Base-by-base conservation (phyloP, 331 rosid species). In the Phaseolus coccineus region DNA sequence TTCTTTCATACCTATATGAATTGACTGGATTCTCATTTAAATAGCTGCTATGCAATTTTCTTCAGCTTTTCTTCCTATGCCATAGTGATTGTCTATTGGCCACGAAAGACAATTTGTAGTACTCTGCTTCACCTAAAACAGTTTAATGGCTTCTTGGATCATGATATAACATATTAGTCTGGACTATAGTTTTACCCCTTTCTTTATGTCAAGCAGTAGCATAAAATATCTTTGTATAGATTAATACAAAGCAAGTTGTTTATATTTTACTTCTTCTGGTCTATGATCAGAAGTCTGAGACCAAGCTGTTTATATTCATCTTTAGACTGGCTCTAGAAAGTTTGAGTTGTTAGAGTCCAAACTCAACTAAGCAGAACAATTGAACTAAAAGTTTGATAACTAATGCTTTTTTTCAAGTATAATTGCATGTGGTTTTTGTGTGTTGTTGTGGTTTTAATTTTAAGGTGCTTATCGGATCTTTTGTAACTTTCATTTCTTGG, bases 261-360 rank as follows among this genome's bases (percentile, higher is more conserved):
- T 39, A 39, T 39, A 39, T 8, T 39, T 39, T 39, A 39, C 44
- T 9, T 39, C 44, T 39, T 39, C 1, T 39, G 10, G 44, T 6
- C 44, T 39, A 39, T 8, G 16, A 61, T 30, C 3, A 6, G 24
- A 22, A 40, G 13, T 55, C 16, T 37, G 28, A 40, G n/a, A 42
- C 11, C 28, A 8, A 22, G 52, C 30, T 71, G 47, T 61, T 63
- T 70, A 71, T 53, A 24, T 44, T 15, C n/a, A 44, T 74, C 71
- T 56, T 48, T 69, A 3, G 68, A 53, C 28, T 42, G 31, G 25
- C 51, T 74, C 76, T 65, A 73, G 67, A 67, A 27, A 63, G 47
- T 30, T 67, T 33, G 19, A 10, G 76, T 47, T 47, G 58, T 47
- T 1, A 27, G 42, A 28, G 27, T 8, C 40, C 9, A 46, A 64